Evolutionary conservation across 2,329 filamentous ascomycete genomes (phyloP).

Genomic region (Xylaria sp.): DNA sequence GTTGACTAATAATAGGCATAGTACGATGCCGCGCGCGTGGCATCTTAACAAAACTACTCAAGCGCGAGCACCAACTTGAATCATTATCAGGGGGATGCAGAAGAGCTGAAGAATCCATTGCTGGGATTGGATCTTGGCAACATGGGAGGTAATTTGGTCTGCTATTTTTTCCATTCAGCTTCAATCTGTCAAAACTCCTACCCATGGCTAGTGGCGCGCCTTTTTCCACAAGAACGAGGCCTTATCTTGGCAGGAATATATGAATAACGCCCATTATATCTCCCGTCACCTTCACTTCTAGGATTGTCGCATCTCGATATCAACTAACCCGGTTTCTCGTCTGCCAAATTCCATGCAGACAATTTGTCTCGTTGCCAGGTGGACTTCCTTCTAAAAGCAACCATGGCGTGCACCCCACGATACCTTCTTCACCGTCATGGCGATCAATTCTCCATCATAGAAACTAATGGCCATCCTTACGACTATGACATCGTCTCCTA

Average conservation of each 20-base stretch:
- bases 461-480: slow-evolving; percentile 13
- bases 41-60: not conserved
- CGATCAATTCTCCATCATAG: slow-evolving; percentile 30
- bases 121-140: slow-evolving; percentile 18
- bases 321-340: not conserved
- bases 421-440: slow-evolving; percentile 25
- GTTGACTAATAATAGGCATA: not conserved
- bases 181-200: not conserved
- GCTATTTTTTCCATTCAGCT: slow-evolving; percentile 13
- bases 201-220: not conserved
- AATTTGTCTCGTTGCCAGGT: not conserved
- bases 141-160: not conserved
- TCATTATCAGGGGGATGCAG: slow-evolving; percentile 13
- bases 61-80: not conserved
- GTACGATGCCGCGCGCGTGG: not conserved
- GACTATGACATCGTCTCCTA: slow-evolving; percentile 35
- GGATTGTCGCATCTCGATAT: not conserved
- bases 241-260: not conserved
- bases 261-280: not conserved
- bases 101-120: slow-evolving; percentile 23
- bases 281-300: not conserved
- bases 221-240: slow-evolving; percentile 5
- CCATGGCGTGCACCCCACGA: slow-evolving; percentile 24
- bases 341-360: not conserved
- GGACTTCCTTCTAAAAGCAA: not conserved